Conservation (phyloP, 2,329 filamentous ascomycete species). For the Anthostomella pinea region DNA sequence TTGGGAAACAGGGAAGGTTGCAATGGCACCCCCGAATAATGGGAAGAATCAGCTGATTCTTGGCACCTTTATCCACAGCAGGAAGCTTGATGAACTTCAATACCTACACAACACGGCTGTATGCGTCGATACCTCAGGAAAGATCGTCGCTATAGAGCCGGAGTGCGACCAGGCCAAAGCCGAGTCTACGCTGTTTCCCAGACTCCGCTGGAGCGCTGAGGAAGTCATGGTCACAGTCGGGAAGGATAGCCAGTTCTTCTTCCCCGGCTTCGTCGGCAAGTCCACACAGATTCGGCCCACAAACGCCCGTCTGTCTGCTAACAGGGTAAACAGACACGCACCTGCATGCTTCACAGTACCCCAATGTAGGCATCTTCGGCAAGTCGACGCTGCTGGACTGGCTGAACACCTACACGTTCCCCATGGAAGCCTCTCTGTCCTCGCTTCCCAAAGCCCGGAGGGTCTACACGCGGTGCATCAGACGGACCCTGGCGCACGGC, state of each 20-base stretch:
- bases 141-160: conserved; percentile 47
- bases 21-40: conserved; percentile 20
- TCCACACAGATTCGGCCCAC: too few relatives aligned
- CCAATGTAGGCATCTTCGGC: conserved; percentile 91
- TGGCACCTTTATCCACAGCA: conserved; percentile 56
- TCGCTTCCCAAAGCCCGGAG: conserved; percentile 59
- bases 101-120: conserved; percentile 50
- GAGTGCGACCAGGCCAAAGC: conserved; percentile 33
- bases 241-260: conserved; percentile 66
- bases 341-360: conserved; percentile 92
- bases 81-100: conserved; percentile 45
- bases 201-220: conserved; percentile 43
- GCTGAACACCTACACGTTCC: conserved; percentile 93
- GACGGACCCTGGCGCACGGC: conserved; percentile 79
- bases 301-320: too few relatives aligned
- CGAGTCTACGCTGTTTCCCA: conserved; percentile 34
- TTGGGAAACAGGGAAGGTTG: not conserved
- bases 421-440: conserved; percentile 75
- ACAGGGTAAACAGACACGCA: conserved; percentile 71
- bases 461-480: conserved; percentile 76
- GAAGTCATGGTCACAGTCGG: conserved; percentile 37
- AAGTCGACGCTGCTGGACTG: conserved; percentile 90
- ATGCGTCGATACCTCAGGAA: conserved; percentile 48
- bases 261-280: conserved; percentile 76
- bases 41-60: conserved; percentile 46